Conservation (phyloP, 2,329 filamentous ascomycete genomes). For the Aurifilum marmelostoma region DNA sequence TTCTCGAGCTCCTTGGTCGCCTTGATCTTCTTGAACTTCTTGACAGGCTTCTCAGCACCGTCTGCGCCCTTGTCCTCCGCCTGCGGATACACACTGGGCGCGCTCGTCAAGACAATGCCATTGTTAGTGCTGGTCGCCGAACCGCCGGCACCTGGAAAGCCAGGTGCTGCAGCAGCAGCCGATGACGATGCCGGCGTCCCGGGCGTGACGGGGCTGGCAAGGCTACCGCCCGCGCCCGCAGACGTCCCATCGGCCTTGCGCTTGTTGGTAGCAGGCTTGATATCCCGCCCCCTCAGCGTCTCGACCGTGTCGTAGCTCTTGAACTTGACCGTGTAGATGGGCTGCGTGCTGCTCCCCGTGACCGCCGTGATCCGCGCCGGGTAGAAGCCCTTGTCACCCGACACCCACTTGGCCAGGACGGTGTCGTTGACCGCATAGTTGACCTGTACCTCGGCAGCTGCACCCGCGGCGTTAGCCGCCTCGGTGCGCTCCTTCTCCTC, state of each 20-base stretch:
- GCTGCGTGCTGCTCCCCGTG: slow-evolving; percentile 86
- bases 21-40: slow-evolving; percentile 87
- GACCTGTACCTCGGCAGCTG: slow-evolving; percentile 41
- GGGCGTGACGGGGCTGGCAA: slow-evolving; percentile 22
- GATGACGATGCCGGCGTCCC: slow-evolving; percentile 34
- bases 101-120: slow-evolving; percentile 58
- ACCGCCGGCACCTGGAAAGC: neutral
- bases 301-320: slow-evolving; percentile 87
- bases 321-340: slow-evolving; percentile 94
- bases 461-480: slow-evolving; percentile 23
- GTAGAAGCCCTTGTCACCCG: slow-evolving; percentile 89
- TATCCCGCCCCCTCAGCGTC: slow-evolving; percentile 79
- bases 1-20: slow-evolving; percentile 89
- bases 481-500: slow-evolving; percentile 56
- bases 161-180: slow-evolving; percentile 55
- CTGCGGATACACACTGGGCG: slow-evolving; percentile 58
- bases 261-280: slow-evolving; percentile 79
- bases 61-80: slow-evolving; percentile 69
- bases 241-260: slow-evolving; percentile 77
- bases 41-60: slow-evolving; percentile 71
- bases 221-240: slow-evolving; percentile 35
- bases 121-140: slow-evolving; percentile 43
- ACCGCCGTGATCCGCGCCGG: slow-evolving; percentile 91
- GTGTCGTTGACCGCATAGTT: slow-evolving; percentile 86
- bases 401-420: slow-evolving; percentile 87